Base-by-base conservation (phyloP, 129 eudicot species). In the Pulicaria dysenterica region DNA sequence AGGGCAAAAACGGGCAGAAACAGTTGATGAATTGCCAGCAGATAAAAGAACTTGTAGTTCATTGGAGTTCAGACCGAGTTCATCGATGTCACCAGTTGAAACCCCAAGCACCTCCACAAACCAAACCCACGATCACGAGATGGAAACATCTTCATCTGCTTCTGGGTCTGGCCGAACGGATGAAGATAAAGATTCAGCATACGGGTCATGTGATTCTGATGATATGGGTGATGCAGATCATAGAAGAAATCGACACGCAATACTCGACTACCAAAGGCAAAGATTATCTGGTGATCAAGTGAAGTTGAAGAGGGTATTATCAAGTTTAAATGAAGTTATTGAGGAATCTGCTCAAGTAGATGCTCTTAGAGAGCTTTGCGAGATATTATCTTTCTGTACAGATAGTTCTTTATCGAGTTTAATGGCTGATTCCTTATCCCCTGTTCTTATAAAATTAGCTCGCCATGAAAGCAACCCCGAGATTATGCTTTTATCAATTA, bases 41-140 rank as follows among this genome's bases (percentile, higher is more conserved):
- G 98, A 94, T 72, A 94, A 94, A 83, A 73, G 97, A 19, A 81
- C 93, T 0, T 94, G 98, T 76, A 90, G 85, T 74, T 93, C 98
- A 49, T 37, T 88, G 44, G 98, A 89, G 46, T 80, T 78, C 60
- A 83, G 91, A 69, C 93, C 96, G 5, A 86, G 91, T 80, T 73
- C 97, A 19, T 94, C 98, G 12, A 77, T 34, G 57, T 82, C 88
- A 34, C 53, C 87, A 12, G 81, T 78, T 17, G 86, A 76, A 77
- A 79, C 87, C 9, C 68, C 79, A 36, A 69, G 60, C 44, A 80
- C 63, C 44, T 65, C 89, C 43, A 63, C 73, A 31, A 78, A 58
- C 54, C 69, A 81, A 67, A 59, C 79, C 50, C 90, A 81, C 8
- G 95, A 85, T 45, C 89, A 69, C 43, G 95, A 89, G 16, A 87